Conservation (phyloP, 169 alveolate species). For the Cryptosporidium ryanae region DNA sequence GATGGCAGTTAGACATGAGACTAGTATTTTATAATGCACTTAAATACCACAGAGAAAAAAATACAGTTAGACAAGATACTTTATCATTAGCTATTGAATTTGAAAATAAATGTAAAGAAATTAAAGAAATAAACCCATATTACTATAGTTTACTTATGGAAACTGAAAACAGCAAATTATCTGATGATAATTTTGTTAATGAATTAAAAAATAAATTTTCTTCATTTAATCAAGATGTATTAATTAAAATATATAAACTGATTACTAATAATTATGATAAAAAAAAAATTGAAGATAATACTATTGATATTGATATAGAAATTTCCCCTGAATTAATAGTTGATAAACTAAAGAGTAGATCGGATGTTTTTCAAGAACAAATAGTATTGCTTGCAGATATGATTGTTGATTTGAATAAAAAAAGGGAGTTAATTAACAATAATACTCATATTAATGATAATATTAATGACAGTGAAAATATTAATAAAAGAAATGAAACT, state of each 20-base stretch:
- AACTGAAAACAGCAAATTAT: not conserved
- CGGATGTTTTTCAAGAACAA: constrained; percentile 34
- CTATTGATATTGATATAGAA: not conserved
- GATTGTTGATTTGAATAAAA: constrained; percentile 9
- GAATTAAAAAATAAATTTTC: constrained; percentile 1
- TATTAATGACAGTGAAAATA: too few species aligned
- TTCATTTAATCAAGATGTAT: not conserved
- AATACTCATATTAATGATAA: too few species aligned
- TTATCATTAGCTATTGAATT: constrained; percentile 79
- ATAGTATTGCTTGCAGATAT: constrained; percentile 25
- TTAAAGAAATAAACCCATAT: constrained; percentile 81
- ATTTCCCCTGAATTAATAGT: constrained; percentile 35
- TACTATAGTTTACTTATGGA: constrained; percentile 21
- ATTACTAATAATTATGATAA: not conserved
- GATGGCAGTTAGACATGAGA: constrained; percentile 91
- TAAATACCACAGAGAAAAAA: constrained; percentile 80
- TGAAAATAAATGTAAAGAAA: constrained; percentile 78
- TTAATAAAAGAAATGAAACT: not conserved
- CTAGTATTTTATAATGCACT: constrained; percentile 90
- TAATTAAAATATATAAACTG: not conserved
- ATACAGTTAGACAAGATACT: constrained; percentile 85
- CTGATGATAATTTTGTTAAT: not conserved
- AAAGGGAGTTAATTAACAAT: not conserved
- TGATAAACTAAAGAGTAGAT: not conserved
- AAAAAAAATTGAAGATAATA: not conserved